Evolutionary conservation across 78 protist species (phyloP).

Genomic region (Dictyostelium intermedium): DNA sequence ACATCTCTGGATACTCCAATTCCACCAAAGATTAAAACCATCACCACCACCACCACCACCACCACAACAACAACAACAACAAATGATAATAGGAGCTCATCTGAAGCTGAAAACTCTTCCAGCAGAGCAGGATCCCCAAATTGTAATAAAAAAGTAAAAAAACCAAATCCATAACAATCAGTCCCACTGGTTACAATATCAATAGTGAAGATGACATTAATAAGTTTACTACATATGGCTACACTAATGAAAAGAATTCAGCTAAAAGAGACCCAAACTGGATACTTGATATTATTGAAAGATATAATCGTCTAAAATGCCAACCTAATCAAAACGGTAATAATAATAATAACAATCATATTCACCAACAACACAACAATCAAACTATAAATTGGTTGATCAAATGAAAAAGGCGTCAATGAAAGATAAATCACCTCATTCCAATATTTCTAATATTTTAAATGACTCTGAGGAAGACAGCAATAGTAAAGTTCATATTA

Average conservation of each 20-base stretch:
- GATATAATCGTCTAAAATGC: background rate
- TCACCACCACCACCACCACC: background rate
- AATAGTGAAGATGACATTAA: background rate
- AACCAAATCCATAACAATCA: background rate
- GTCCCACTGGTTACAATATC: background rate
- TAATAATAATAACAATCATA: too few species aligned
- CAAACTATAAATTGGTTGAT: conserved; percentile 4
- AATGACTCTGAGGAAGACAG: background rate
- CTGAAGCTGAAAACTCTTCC: background rate
- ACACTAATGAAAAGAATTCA: background rate
- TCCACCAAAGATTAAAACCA: background rate
- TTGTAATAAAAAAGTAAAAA: background rate
- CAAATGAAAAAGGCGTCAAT: conserved; percentile 34
- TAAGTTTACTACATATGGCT: background rate
- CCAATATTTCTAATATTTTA: conserved; percentile 7
- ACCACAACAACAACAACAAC: background rate
- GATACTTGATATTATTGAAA: background rate
- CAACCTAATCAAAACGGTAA: background rate
- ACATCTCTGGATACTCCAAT: background rate
- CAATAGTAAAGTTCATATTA: background rate
- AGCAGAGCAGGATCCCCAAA: background rate
- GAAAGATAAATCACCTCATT: background rate
- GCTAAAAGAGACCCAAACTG: background rate
- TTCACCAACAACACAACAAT: background rate
- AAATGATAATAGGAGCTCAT: background rate